phyloP scores from a whole-genome alignment of 495 filamentous ascomycete species.

The Parachaetomium inaequale region DNA sequence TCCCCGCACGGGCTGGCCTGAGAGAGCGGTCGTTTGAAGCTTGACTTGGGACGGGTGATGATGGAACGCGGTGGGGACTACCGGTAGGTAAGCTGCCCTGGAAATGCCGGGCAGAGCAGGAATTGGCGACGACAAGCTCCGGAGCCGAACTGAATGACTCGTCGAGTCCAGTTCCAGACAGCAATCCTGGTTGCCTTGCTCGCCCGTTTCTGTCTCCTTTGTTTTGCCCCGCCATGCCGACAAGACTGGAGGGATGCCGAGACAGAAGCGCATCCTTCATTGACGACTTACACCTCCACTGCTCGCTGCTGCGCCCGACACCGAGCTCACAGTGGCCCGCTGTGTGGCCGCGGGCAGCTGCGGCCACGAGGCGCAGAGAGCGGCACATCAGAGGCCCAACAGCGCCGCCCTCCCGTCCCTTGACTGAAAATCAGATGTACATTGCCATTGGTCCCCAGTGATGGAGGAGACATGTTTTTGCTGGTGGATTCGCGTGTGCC shows the following conservation, averaged over 20 bases:
- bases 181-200: neutral
- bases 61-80: neutral
- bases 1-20: slow-evolving; percentile 3
- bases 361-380: slow-evolving; percentile 12
- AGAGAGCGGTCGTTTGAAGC: slow-evolving; percentile 6
- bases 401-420: neutral
- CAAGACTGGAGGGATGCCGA: neutral
- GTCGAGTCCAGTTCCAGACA: neutral
- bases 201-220: neutral
- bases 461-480: neutral
- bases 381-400: slow-evolving; percentile 15
- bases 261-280: neutral
- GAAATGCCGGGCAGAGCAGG: neutral
- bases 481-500: too few species aligned
- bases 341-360: slow-evolving; percentile 2
- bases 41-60: slow-evolving; percentile 2
- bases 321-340: neutral
- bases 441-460: neutral
- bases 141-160: neutral
- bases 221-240: neutral
- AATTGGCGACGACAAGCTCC: neutral
- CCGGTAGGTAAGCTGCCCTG: too few species aligned
- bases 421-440: neutral
- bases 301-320: neutral
- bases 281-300: neutral